Evolutionary conservation across 306 rosid species (phyloP).

Genomic region (Sphenostylis stenocarpa): DNA sequence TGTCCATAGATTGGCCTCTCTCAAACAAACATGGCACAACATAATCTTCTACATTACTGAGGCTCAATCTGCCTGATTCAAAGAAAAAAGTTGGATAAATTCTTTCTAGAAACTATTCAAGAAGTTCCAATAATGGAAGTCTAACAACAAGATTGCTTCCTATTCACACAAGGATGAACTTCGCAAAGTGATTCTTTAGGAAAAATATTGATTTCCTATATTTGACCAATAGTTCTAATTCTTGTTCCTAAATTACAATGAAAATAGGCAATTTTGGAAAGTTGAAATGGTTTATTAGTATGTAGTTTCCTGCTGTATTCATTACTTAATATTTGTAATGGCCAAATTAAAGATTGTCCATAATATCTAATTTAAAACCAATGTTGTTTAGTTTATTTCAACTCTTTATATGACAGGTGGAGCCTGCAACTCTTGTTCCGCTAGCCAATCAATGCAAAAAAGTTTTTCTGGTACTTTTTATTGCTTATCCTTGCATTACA

Average conservation of each 20-base stretch:
- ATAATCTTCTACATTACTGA: too few species aligned
- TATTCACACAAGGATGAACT: not conserved
- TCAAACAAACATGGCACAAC: too few species aligned
- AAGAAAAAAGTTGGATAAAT: too few species aligned
- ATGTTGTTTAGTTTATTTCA: conserved; percentile 18
- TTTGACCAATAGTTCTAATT: not conserved
- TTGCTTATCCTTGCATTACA: conserved; percentile 20
- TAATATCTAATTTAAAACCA: conserved; percentile 4
- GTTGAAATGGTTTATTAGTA: not conserved
- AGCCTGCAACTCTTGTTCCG: conserved; percentile 91
- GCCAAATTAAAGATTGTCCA: not conserved
- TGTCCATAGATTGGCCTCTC: too few species aligned
- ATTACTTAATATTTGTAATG: not conserved
- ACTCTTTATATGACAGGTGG: conserved; percentile 60
- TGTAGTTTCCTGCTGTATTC: not conserved
- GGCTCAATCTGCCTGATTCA: too few species aligned
- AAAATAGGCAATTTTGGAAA: not conserved
- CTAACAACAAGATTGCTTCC: too few species aligned
- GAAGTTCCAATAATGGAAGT: too few species aligned
- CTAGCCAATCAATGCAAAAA: conserved; percentile 91
- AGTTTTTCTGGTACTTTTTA: conserved; percentile 76
- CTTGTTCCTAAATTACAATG: not conserved
- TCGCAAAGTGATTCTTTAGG: not conserved
- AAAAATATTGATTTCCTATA: not conserved
- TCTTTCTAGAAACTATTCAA: too few species aligned